Evolutionary conservation across 2,329 filamentous ascomycete genomes (phyloP).

Genomic region (Cordyceps farinosa): DNA sequence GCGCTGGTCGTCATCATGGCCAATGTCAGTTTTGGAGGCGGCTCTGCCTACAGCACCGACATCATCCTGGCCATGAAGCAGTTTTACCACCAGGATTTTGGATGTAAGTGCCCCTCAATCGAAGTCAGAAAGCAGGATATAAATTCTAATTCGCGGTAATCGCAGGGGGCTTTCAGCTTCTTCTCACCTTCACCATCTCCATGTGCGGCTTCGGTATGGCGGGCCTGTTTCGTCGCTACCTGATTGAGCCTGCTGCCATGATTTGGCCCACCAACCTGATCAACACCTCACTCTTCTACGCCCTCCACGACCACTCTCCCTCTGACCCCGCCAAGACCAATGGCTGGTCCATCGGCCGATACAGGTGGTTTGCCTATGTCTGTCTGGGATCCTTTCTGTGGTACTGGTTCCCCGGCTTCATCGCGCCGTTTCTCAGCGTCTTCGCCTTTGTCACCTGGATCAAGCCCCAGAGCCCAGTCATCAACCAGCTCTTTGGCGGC

Average conservation of each 20-base stretch:
- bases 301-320: constrained; percentile 40
- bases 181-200: constrained; percentile 37
- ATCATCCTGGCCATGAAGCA: constrained; percentile 39
- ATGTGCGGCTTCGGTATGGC: constrained; percentile 38
- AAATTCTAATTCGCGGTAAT: constrained; percentile 62
- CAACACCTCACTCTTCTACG: constrained; percentile 46
- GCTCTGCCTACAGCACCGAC: constrained; percentile 43
- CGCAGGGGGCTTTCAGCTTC: constrained; percentile 42
- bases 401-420: constrained; percentile 52
- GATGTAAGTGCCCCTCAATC: constrained; percentile 15
- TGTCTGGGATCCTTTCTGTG: constrained; percentile 43
- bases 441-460: constrained; percentile 57
- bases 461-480: constrained; percentile 47
- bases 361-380: constrained; percentile 44
- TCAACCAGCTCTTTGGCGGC: constrained; percentile 56
- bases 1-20: constrained; percentile 45
- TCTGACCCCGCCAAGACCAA: constrained; percentile 39
- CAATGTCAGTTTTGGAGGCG: constrained; percentile 42
- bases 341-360: constrained; percentile 44
- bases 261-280: constrained; percentile 54
- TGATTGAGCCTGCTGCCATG: constrained; percentile 58
- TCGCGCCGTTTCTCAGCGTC: constrained; percentile 48
- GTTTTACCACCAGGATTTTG: constrained; percentile 40
- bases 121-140: constrained; percentile 51
- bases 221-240: constrained; percentile 49